phyloP scores from a whole-genome alignment of 2,329 filamentous ascomycete species.

The Lachnellula hyalina region DNA sequence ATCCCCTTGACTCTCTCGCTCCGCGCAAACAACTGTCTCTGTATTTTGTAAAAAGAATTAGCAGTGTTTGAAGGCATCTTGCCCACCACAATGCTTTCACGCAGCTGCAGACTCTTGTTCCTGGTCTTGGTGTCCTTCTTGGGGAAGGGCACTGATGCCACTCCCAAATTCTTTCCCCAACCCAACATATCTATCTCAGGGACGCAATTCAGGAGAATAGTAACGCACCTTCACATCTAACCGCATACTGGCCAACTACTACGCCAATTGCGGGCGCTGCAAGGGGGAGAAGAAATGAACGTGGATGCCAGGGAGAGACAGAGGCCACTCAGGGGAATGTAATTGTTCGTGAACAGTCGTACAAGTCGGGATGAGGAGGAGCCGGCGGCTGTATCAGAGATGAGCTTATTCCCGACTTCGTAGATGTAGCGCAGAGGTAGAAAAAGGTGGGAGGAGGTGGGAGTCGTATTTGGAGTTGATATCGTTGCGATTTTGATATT shows the following conservation, averaged over 20 bases:
- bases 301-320: constrained; percentile 21
- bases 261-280: constrained; percentile 11
- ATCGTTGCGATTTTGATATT: constrained; percentile 14
- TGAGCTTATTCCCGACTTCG: background rate
- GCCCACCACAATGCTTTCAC: constrained; percentile 17
- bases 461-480: background rate
- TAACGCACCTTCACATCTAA: constrained; percentile 53
- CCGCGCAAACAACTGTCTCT: constrained; percentile 80
- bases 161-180: constrained; percentile 1
- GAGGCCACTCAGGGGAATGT: constrained; percentile 3
- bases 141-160: constrained; percentile 5
- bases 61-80: constrained; percentile 21
- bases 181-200: background rate
- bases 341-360: background rate
- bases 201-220: constrained; percentile 5
- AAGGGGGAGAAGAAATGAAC: constrained; percentile 17
- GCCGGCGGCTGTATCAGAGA: background rate
- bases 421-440: background rate
- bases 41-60: constrained; percentile 36
- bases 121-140: constrained; percentile 4
- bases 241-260: constrained; percentile 41
- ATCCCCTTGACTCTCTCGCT: constrained; percentile 96
- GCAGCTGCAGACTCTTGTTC: constrained; percentile 19
- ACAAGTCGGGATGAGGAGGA: background rate
- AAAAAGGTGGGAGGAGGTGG: background rate